phyloP scores from a whole-genome alignment of 148 eudicot genomes.

The Linanthus parryae region DNA sequence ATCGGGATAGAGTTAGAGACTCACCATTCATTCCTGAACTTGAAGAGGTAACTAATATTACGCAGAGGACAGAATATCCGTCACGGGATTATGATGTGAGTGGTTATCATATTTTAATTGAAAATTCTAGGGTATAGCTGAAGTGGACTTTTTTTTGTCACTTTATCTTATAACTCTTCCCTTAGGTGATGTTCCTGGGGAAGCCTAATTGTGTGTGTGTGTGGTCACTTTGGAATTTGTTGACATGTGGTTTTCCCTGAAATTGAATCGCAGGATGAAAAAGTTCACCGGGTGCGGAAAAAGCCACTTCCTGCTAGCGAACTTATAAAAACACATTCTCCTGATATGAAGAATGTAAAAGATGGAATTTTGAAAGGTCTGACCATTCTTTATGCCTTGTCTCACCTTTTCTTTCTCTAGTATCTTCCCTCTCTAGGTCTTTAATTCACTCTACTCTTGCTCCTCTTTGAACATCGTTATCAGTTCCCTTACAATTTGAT shows the following conservation, averaged over 20 bases:
- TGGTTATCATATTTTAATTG: constrained; percentile 8
- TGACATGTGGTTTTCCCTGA: constrained; percentile 1
- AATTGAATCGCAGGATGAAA: constrained; percentile 33
- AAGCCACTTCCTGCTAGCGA: constrained; percentile 57
- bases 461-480: too few relatives aligned
- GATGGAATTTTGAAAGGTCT: constrained; percentile 59
- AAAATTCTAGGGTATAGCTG: too few relatives aligned
- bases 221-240: neutral
- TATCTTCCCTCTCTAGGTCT: too few relatives aligned
- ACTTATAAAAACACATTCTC: constrained; percentile 8
- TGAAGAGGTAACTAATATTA: constrained; percentile 38
- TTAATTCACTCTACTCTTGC: too few relatives aligned
- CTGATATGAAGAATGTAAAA: constrained; percentile 13
- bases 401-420: too few relatives aligned
- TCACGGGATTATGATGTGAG: constrained; percentile 86
- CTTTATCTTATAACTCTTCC: neutral
- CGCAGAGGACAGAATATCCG: constrained; percentile 49
- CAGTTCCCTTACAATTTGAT: too few relatives aligned
- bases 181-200: too few relatives aligned
- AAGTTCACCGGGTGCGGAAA: constrained; percentile 65
- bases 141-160: too few relatives aligned
- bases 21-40: constrained; percentile 64
- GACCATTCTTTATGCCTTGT: neutral
- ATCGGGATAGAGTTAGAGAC: constrained; percentile 62
- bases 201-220: too few relatives aligned